These are phyloP conservation scores for Chalciporus piperatus DNA, from an alignment of 768 basidiomycete species.

Conservation along the genomic window DNA sequence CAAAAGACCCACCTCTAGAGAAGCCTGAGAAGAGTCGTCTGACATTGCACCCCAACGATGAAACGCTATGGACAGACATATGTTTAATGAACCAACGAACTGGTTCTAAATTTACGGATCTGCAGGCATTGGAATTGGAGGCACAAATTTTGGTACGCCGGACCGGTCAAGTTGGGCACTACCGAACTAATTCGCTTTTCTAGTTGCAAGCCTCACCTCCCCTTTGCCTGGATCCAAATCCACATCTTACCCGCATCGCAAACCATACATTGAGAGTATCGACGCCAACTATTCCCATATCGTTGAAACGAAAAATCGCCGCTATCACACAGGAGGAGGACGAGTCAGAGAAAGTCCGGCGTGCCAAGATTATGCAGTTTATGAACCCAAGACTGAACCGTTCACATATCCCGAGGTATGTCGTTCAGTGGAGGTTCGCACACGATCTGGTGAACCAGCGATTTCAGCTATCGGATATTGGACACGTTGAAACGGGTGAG, in stretches of 20 bases:
- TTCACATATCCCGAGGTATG: constrained; percentile 49
- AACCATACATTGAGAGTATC: constrained; percentile 74
- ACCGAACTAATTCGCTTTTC: constrained; percentile 8
- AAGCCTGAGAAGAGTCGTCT: constrained; percentile 65
- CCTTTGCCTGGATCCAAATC: constrained; percentile 77
- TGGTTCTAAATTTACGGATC: constrained; percentile 64
- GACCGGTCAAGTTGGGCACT: background rate
- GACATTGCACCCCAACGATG: constrained; percentile 73
- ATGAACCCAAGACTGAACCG: constrained; percentile 62
- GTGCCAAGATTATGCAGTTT: constrained; percentile 73
- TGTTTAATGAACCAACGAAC: constrained; percentile 62
- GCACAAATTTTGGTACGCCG: constrained; percentile 63
- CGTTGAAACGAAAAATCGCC: constrained; percentile 75
- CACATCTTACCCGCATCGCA: constrained; percentile 69
- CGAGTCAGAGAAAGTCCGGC: constrained; percentile 69
- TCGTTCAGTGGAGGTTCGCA: constrained; percentile 4
- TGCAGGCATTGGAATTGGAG: constrained; percentile 70
- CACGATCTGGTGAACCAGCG: constrained; percentile 1
- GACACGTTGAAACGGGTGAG: constrained; percentile 41
- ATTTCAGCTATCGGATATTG: constrained; percentile 53
- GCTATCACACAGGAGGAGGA: constrained; percentile 72
- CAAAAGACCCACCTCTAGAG: constrained; percentile 55
- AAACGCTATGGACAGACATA: constrained; percentile 78
- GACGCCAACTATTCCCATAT: constrained; percentile 65
- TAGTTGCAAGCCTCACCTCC: constrained; percentile 75